These are phyloP conservation scores for Collybia sordida DNA, from an alignment of 768 basidiomycete genomes.

Conservation along the genomic window DNA sequence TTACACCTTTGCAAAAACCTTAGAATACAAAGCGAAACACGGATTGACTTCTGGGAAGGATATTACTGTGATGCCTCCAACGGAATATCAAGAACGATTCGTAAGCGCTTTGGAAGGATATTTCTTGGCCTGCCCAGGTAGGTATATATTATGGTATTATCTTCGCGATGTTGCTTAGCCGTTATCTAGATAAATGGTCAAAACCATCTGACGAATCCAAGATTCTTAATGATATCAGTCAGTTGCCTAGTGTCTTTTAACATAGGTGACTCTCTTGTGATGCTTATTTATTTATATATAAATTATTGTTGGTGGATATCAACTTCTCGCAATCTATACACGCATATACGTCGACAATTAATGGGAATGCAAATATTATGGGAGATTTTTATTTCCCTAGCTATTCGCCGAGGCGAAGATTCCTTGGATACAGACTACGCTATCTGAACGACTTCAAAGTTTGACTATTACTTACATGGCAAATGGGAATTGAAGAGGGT, in stretches of 20 bases:
- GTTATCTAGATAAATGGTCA: constrained; percentile 46
- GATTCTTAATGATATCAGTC: constrained; percentile 34
- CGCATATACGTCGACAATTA: neutral
- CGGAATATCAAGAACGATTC: constrained; percentile 79
- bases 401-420: too few species aligned
- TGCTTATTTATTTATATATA: constrained; percentile 3
- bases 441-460: too few species aligned
- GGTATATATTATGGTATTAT: constrained; percentile 3
- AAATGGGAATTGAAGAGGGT: too few species aligned
- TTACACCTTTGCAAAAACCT: constrained; percentile 82
- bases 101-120: constrained; percentile 71
- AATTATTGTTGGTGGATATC: neutral
- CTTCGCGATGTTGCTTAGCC: neutral
- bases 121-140: constrained; percentile 76
- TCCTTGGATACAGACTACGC: too few species aligned
- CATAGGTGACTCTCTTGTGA: neutral
- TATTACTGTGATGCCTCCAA: constrained; percentile 77
- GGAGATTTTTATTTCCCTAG: too few species aligned
- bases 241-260: constrained; percentile 45
- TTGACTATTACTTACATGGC: too few species aligned
- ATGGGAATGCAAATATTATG: too few species aligned
- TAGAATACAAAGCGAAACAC: constrained; percentile 86
- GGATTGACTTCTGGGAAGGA: constrained; percentile 69
- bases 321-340: too few species aligned
- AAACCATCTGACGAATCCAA: constrained; percentile 40